Evolutionary conservation across 2,329 filamentous ascomycete species (phyloP).

Genomic region (Trichocomaceae sp.): DNA sequence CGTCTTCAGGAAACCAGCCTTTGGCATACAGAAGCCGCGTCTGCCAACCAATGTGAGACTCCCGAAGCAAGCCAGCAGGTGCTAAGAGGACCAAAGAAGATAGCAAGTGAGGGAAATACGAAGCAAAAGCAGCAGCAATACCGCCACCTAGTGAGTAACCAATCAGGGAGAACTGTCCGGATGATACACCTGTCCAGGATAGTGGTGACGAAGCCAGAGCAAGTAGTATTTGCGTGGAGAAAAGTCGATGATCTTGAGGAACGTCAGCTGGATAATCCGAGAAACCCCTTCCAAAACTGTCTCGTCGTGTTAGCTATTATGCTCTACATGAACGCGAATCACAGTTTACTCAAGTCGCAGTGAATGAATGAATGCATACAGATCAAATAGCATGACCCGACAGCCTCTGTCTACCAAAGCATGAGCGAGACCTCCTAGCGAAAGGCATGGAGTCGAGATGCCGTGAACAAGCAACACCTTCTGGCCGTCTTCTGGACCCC

Average conservation of each 20-base stretch:
- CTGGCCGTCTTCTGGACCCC: conserved; percentile 63
- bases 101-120: conserved; percentile 62
- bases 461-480: conserved; percentile 74
- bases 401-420: conserved; percentile 60
- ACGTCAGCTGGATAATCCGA: conserved; percentile 62
- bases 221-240: conserved; percentile 64
- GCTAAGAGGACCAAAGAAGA: conserved; percentile 68
- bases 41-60: conserved; percentile 53
- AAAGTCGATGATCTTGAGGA: conserved; percentile 67
- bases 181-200: conserved; percentile 52
- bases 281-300: conserved; percentile 61
- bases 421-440: conserved; percentile 60
- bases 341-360: not conserved
- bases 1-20: conserved; percentile 52
- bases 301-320: not conserved
- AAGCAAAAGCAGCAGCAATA: conserved; percentile 62
- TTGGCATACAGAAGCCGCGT: conserved; percentile 58
- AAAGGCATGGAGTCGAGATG: conserved; percentile 69
- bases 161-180: conserved; percentile 59
- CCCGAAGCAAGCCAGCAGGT: conserved; percentile 68
- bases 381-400: conserved; percentile 71
- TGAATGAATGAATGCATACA: conserved; percentile 25
- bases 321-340: not conserved
- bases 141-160: conserved; percentile 79
- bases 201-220: conserved; percentile 64